Conservation (phyloP, 371 early-diverging fungal genomes). For the Thermomucor indicae-seudaticae region DNA sequence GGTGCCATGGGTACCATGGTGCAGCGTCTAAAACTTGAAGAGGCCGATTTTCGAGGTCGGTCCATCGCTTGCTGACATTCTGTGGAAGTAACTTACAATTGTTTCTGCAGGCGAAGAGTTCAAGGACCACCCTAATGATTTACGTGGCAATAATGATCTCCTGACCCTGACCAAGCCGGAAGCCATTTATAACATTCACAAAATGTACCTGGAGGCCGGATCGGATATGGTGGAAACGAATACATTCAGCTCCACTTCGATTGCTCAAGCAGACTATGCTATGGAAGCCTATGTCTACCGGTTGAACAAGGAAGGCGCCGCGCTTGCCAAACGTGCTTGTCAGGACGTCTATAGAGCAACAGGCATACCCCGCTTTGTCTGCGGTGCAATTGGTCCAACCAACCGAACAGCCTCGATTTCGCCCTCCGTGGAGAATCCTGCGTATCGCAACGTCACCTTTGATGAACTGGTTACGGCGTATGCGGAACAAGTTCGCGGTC, state of each 20-base stretch:
- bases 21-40: constrained; percentile 76
- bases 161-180: constrained; percentile 87
- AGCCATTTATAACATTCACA: constrained; percentile 83
- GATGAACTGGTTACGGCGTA: constrained; percentile 89
- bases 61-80: too few species aligned
- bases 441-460: constrained; percentile 90
- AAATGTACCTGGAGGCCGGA: constrained; percentile 86
- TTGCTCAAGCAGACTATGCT: constrained; percentile 89
- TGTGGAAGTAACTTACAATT: too few species aligned
- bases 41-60: constrained; percentile 78
- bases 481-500: constrained; percentile 81
- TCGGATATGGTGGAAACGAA: constrained; percentile 93
- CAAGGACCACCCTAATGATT: constrained; percentile 73
- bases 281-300: constrained; percentile 83
- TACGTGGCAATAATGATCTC: constrained; percentile 94
- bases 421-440: constrained; percentile 93
- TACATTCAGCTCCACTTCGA: constrained; percentile 87
- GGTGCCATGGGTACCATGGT: constrained; percentile 96
- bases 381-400: constrained; percentile 92
- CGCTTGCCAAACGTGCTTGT: constrained; percentile 81
- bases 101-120: constrained; percentile 66
- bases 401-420: constrained; percentile 95
- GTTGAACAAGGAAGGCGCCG: constrained; percentile 88
- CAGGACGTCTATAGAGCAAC: constrained; percentile 61
- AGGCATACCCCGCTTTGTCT: constrained; percentile 74